These are phyloP conservation scores for Xylaria arbuscula DNA, from an alignment of 2,329 filamentous ascomycete species.

Conservation along the genomic window DNA sequence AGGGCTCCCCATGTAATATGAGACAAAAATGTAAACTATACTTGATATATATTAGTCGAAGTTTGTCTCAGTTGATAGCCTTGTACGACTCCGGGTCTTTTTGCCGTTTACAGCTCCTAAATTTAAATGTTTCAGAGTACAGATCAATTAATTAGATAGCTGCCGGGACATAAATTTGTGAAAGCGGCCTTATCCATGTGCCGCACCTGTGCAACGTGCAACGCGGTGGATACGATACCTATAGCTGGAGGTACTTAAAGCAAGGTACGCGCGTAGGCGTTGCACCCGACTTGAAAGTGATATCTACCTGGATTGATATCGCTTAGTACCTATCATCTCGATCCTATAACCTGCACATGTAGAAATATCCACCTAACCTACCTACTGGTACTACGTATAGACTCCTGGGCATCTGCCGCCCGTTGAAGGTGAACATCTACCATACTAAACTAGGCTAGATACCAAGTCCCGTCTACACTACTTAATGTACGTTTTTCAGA, in stretches of 20 bases:
- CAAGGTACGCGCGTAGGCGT: not conserved
- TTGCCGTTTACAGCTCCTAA: too few species aligned
- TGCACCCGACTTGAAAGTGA: not conserved
- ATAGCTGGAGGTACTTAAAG: not conserved
- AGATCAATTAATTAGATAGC: not conserved
- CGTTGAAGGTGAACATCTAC: too few species aligned
- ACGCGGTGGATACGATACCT: not conserved
- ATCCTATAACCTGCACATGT: not conserved
- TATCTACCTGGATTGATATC: not conserved
- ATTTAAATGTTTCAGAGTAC: not conserved
- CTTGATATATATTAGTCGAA: too few species aligned
- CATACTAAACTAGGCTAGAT: constrained; percentile 1
- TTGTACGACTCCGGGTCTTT: too few species aligned
- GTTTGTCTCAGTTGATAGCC: too few species aligned
- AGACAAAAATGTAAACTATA: too few species aligned
- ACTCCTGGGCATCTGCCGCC: not conserved
- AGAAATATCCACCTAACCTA: not conserved
- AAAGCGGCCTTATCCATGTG: not conserved
- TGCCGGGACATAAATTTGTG: not conserved
- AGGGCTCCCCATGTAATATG: too few species aligned
- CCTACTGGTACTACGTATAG: too few species aligned
- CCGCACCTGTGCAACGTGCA: not conserved
- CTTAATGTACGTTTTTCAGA: too few species aligned
- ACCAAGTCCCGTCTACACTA: not conserved
- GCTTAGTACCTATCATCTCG: not conserved